phyloP scores from a whole-genome alignment of 192 early-diverging fungal species.

The Coemansia sp. region DNA sequence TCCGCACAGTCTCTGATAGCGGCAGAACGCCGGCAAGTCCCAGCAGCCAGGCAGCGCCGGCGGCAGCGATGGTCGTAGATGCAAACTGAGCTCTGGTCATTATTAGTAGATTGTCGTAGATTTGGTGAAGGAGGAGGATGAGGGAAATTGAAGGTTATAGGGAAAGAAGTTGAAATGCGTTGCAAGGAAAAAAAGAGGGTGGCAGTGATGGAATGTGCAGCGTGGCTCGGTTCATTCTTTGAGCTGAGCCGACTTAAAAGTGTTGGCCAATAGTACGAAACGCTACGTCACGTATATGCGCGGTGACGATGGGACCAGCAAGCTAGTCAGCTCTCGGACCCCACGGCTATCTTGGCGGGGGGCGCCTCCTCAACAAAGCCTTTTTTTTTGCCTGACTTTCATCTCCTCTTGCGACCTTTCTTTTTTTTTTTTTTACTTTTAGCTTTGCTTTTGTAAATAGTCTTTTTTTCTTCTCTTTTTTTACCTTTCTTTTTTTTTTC shows the following conservation, averaged over 20 bases:
- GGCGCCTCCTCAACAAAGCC: background rate
- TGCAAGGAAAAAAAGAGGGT: background rate
- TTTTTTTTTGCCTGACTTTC: background rate
- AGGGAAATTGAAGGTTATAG: background rate
- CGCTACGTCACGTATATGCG: constrained; percentile 1
- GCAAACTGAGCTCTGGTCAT: constrained; percentile 44
- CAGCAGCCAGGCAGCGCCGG: constrained; percentile 34
- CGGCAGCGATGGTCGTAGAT: constrained; percentile 17
- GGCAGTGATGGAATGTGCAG: background rate
- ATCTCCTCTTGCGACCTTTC: background rate
- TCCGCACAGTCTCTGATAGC: constrained; percentile 33
- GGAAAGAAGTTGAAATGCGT: background rate
- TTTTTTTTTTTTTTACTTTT: background rate
- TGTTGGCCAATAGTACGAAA: background rate
- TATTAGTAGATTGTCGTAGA: constrained; percentile 4
- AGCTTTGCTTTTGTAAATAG: background rate
- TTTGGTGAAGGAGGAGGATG: background rate
- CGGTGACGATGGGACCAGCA: background rate
- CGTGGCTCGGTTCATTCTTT: background rate
- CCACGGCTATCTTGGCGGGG: background rate
- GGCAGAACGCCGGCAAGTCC: constrained; percentile 40
- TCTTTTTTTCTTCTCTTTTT: background rate
- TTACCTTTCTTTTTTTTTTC: background rate
- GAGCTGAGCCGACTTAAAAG: background rate
- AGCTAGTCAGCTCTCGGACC: background rate